phyloP scores from a whole-genome alignment of 208 protist genomes.

The Acanthamoeba triangularis region DNA sequence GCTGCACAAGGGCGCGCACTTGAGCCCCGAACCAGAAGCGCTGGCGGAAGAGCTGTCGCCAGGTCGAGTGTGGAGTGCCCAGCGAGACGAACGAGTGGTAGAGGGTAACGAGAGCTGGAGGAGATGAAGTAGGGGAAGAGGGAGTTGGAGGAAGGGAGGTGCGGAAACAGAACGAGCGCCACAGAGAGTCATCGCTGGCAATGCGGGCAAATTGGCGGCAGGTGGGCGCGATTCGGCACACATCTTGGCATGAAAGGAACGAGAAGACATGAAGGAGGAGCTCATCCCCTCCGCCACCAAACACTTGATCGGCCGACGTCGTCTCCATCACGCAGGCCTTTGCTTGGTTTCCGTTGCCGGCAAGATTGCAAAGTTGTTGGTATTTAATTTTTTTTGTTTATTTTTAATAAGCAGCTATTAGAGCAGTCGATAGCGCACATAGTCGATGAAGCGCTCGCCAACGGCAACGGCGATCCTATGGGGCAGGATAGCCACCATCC shows the following conservation, averaged over 20 bases:
- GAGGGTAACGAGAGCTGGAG: background rate
- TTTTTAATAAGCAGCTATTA: background rate
- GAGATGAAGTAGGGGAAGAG: background rate
- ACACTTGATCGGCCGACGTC: background rate
- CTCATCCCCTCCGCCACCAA: constrained; percentile 2
- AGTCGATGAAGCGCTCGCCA: constrained; percentile 18
- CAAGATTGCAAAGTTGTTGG: too few species aligned
- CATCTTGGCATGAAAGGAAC: background rate
- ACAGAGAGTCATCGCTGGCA: constrained; percentile 5
- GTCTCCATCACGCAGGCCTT: too few species aligned
- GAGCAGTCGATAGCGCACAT: background rate
- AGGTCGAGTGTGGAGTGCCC: background rate
- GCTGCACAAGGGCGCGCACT: background rate
- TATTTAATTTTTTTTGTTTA: background rate
- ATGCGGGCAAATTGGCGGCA: constrained; percentile 23
- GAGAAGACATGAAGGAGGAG: constrained; percentile 39
- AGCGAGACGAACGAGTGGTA: background rate
- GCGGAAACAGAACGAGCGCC: constrained; percentile 2
- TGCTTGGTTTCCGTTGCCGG: too few species aligned
- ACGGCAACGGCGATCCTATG: constrained; percentile 16
- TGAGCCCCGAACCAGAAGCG: background rate
- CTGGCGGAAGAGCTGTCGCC: background rate
- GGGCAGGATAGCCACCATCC: constrained; percentile 20
- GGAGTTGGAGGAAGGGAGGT: background rate
- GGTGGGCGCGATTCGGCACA: background rate